phyloP scores from a whole-genome alignment of 108 stramenopile species.

The Licmophora abbreviata region DNA sequence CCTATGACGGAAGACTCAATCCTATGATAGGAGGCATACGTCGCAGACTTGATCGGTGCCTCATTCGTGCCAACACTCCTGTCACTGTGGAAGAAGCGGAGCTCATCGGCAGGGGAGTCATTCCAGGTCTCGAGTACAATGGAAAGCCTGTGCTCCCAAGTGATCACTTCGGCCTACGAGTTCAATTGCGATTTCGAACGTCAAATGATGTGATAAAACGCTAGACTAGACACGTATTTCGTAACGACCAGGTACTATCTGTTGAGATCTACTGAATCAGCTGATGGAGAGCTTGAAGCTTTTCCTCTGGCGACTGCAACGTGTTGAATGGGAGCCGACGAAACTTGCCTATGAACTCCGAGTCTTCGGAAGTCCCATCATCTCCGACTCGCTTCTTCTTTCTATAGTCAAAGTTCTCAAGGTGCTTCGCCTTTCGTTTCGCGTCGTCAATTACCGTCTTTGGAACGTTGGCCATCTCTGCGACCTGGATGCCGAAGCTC shows the following conservation, averaged over 20 bases:
- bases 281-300: slow-evolving; percentile 6
- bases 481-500: slow-evolving; percentile 96
- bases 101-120: slow-evolving; percentile 29
- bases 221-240: background rate
- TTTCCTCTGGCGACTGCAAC: slow-evolving; percentile 9
- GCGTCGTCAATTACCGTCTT: slow-evolving; percentile 81
- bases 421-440: slow-evolving; percentile 82
- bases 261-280: background rate
- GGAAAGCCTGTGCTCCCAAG: slow-evolving; percentile 32
- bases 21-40: slow-evolving; percentile 50
- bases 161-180: slow-evolving; percentile 48
- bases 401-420: slow-evolving; percentile 79
- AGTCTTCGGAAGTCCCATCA: background rate
- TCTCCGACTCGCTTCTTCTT: slow-evolving; percentile 28
- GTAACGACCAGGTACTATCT: background rate
- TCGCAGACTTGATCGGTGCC: slow-evolving; percentile 51
- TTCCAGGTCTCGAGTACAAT: slow-evolving; percentile 29
- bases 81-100: background rate
- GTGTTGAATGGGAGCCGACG: slow-evolving; percentile 7
- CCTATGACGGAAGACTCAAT: slow-evolving; percentile 50
- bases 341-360: slow-evolving; percentile 5
- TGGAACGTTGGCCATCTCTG: slow-evolving; percentile 91
- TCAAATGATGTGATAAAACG: background rate
- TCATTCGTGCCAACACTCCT: background rate
- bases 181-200: background rate